A percentile compares a stretch with the other conserved stretches of the same genome.
Conservation (phyloP, 768 basidiomycete species). For the Sarcodon sp. region DNA sequence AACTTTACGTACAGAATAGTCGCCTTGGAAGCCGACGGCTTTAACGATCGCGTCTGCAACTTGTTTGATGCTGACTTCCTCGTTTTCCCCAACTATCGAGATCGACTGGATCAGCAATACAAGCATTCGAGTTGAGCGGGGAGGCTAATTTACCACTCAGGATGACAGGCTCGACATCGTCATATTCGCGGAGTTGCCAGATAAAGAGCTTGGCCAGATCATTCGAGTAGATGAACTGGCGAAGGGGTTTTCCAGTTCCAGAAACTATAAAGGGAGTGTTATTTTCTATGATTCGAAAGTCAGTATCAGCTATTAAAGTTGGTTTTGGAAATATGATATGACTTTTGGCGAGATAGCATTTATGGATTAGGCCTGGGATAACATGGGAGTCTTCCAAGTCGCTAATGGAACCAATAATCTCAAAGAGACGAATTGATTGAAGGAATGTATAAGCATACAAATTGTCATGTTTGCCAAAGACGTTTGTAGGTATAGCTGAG, state of each 20-base stretch:
- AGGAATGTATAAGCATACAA: constrained; percentile 35
- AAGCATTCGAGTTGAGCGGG: not conserved
- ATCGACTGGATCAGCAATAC: not conserved
- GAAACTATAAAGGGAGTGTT: constrained; percentile 76
- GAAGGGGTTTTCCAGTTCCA: constrained; percentile 83
- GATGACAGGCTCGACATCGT: constrained; percentile 88
- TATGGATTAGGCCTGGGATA: constrained; percentile 89
- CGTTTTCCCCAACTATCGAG: constrained; percentile 73
- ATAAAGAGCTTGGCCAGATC: constrained; percentile 94
- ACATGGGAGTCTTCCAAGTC: constrained; percentile 88
- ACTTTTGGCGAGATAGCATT: constrained; percentile 89
- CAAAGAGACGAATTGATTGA: not conserved
- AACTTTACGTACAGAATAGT: constrained; percentile 44
- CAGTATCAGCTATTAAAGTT: not conserved
- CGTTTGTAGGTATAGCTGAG: constrained; percentile 92
- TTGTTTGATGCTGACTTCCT: constrained; percentile 87
- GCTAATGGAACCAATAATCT: constrained; percentile 21
- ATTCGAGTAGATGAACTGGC: constrained; percentile 97
- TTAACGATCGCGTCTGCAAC: constrained; percentile 88
- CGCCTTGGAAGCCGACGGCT: constrained; percentile 65
- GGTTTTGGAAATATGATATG: constrained; percentile 3
- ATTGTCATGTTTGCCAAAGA: constrained; percentile 94
- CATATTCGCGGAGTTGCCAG: constrained; percentile 84
- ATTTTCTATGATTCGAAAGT: constrained; percentile 38
- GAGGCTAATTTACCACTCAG: constrained; percentile 53